Conservation (phyloP, 2,329 filamentous ascomycete species). For the Alternaria atra region DNA sequence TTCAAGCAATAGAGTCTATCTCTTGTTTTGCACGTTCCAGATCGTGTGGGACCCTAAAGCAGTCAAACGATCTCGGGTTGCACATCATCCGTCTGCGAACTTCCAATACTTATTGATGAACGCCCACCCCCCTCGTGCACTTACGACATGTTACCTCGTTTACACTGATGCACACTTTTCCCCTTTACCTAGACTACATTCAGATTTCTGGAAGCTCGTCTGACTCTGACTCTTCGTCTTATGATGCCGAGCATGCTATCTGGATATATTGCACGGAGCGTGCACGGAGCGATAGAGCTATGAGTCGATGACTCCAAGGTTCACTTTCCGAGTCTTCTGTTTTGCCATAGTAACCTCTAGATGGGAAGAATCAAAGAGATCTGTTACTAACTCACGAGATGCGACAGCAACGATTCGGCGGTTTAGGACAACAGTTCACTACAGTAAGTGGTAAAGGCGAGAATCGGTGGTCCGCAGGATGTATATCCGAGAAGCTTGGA, state of each 20-base stretch:
- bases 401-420: background rate
- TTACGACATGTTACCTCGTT: background rate
- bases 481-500: conserved; percentile 1
- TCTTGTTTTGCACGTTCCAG: conserved; percentile 9
- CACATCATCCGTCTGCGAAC: background rate
- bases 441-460: background rate
- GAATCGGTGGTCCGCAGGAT: background rate
- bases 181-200: background rate
- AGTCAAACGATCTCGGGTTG: background rate
- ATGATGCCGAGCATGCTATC: background rate
- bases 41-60: background rate
- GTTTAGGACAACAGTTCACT: background rate
- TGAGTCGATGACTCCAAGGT: background rate
- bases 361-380: background rate
- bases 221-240: background rate
- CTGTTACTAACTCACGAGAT: background rate
- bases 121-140: background rate
- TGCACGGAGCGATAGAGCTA: background rate
- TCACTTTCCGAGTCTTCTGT: background rate
- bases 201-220: background rate
- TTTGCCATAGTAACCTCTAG: background rate
- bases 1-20: background rate
- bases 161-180: background rate
- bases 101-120: background rate
- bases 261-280: background rate